Base-by-base conservation (phyloP, 1,139 yeast genomes). In the Taphrina pruni region DNA sequence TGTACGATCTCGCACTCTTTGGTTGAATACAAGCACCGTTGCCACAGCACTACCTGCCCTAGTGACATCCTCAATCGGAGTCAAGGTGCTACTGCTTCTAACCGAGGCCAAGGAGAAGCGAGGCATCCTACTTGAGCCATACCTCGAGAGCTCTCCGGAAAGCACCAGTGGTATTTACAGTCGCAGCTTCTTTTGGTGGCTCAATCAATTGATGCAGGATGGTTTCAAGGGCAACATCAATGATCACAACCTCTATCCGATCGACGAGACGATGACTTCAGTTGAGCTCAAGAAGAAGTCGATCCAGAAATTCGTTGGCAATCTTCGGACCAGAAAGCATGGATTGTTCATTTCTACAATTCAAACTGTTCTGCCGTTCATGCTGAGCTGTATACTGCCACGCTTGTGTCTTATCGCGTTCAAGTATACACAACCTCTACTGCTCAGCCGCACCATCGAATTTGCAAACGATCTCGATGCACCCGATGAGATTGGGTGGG, bases 181-280 rank as follows among this genome's bases (percentile, higher is more conserved):
- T 50, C 54, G 54, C 32, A 50, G 54, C n/a, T 50, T 50, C 36
- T 50, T 50, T 9, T 50, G 54, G 54, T 50, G 54, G 54, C 54
- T 50, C 54, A 50, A 50, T 7, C 35, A 50, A n/a, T 26, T 50
- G 36, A 50, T 50, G 54, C 54, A 26, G 11, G 54, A 50, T 21
- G 54, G 54, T 8, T 50, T 50, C 54, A 20, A 50, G n/a, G 36
- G 36, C 14, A 50, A 21, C 14, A 21, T 50, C 54, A 21, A 26
- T 11, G n/a, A 21, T n/a, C 12, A n/a, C n/a, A n/a, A 50, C 7
- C 36, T 50, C 36, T 50, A 50, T n/a, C 54, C 54, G 6, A 50
- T 50, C 36, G 54, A 50, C 54, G 36, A 50, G 9, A n/a, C 11
- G n/a, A 50, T 50, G 54, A 50, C 14, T 1, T 7, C 36, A 11